Conservation (phyloP, 768 basidiomycete species). For the Naganishia vishniacii region DNA sequence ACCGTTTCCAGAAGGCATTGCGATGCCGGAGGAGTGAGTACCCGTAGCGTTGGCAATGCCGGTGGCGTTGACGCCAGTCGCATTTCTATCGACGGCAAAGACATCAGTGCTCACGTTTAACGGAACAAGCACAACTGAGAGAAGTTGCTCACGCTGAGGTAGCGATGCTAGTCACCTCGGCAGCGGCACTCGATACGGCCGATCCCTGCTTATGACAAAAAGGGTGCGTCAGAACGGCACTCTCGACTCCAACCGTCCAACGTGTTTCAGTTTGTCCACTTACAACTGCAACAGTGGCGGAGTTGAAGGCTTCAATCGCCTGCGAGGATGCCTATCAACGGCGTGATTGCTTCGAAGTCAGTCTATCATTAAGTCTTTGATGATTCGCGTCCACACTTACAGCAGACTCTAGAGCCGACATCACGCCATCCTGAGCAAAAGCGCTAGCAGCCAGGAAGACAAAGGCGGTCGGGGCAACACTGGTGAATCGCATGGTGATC, state of each 20-base stretch:
- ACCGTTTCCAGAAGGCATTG: background rate
- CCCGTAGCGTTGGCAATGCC: background rate
- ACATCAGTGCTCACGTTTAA: no score
- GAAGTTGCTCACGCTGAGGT: background rate
- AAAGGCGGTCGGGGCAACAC: background rate
- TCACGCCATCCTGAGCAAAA: background rate
- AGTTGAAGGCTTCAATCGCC: background rate
- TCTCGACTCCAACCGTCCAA: no score
- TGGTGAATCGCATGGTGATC: constrained; percentile 10
- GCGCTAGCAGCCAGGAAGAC: background rate
- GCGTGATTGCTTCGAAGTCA: no score
- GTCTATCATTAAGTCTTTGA: no score
- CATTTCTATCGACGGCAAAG: no score
- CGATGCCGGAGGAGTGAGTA: background rate
- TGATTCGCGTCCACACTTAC: no score
- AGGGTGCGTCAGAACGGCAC: no score
- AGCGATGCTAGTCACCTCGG: background rate
- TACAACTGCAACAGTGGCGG: background rate
- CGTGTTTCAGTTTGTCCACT: background rate
- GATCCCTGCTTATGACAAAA: background rate
- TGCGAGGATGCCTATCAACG: no score
- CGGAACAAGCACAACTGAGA: no score
- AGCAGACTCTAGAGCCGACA: background rate
- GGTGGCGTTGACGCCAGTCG: background rate
- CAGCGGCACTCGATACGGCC: background rate